Conservation (phyloP, 1,284 basidiomycete species). For the Cystobasidiaceae sp. region DNA sequence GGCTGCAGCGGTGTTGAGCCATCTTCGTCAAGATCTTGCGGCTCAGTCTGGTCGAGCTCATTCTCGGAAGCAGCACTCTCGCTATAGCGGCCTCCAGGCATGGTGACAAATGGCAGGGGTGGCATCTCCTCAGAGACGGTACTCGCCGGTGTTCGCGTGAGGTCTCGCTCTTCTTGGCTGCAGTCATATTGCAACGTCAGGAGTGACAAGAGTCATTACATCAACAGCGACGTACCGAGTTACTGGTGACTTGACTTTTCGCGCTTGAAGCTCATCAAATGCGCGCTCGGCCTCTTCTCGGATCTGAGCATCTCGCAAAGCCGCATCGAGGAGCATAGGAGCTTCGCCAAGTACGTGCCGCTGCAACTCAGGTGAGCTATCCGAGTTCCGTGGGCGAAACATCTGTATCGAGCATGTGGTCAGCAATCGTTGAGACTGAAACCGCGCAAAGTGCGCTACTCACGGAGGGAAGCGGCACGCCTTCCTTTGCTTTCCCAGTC, state of each 20-base stretch:
- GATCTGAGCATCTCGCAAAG: conserved; percentile 18
- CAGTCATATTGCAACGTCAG: background rate
- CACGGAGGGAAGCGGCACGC: conserved; percentile 1
- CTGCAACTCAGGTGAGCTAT: conserved; percentile 5
- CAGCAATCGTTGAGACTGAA: background rate
- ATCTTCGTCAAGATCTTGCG: background rate
- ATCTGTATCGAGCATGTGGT: background rate
- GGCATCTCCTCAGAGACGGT: conserved; percentile 22
- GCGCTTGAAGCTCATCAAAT: background rate
- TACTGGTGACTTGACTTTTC: background rate
- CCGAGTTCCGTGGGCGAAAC: background rate
- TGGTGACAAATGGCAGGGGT: conserved; percentile 6
- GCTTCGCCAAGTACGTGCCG: conserved; percentile 18
- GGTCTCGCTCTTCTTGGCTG: background rate
- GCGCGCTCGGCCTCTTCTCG: conserved; percentile 19
- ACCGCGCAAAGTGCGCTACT: background rate
- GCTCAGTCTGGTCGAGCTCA: background rate
- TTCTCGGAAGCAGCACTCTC: background rate
- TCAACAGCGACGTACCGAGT: background rate
- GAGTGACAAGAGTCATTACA: background rate
- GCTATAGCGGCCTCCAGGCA: background rate
- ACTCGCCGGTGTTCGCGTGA: conserved; percentile 22
- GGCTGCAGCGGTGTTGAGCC: background rate
- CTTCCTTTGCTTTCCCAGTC: background rate
- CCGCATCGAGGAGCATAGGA: conserved; percentile 16